Evolutionary conservation across 306 rosid genomes (phyloP).

Genomic region (Gastrolobium villosum): DNA sequence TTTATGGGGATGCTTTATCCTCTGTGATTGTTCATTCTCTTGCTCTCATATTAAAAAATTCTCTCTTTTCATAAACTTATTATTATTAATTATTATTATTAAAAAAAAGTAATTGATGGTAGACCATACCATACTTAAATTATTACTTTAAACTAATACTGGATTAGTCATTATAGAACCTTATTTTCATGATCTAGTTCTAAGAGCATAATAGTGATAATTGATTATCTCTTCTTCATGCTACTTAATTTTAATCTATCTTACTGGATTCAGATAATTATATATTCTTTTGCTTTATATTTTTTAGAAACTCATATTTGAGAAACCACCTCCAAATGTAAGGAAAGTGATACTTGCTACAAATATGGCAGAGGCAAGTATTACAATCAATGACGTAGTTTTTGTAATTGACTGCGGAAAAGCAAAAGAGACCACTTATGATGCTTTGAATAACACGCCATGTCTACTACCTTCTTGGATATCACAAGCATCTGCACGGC

Average conservation of each 20-base stretch:
- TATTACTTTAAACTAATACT: not conserved
- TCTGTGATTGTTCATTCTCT: not conserved
- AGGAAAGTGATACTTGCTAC: slow-evolving; percentile 95
- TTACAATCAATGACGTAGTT: slow-evolving; percentile 91
- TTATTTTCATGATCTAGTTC: slow-evolving; percentile 37
- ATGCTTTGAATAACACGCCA: slow-evolving; percentile 96
- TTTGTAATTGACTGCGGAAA: slow-evolving; percentile 98
- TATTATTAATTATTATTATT: not conserved
- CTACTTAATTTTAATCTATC: slow-evolving; percentile 40
- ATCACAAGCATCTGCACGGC: slow-evolving; percentile 96
- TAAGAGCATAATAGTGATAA: not conserved
- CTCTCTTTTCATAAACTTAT: not conserved
- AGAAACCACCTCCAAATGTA: slow-evolving; percentile 81
- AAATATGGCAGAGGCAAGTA: slow-evolving; percentile 99
- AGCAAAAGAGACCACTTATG: slow-evolving; percentile 97
- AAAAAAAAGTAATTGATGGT: slow-evolving; percentile 8
- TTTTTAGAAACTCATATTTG: slow-evolving; percentile 90
- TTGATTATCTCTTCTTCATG: slow-evolving; percentile 24
- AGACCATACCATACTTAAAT: not conserved
- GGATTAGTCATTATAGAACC: slow-evolving; percentile 14
- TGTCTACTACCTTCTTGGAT: slow-evolving; percentile 97
- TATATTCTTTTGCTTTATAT: slow-evolving; percentile 27
- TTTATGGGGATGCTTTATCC: slow-evolving; percentile 6
- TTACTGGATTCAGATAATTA: not conserved
- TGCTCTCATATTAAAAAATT: not conserved